phyloP scores from a whole-genome alignment of 1,284 basidiomycete species.

The Melampsora americana region DNA sequence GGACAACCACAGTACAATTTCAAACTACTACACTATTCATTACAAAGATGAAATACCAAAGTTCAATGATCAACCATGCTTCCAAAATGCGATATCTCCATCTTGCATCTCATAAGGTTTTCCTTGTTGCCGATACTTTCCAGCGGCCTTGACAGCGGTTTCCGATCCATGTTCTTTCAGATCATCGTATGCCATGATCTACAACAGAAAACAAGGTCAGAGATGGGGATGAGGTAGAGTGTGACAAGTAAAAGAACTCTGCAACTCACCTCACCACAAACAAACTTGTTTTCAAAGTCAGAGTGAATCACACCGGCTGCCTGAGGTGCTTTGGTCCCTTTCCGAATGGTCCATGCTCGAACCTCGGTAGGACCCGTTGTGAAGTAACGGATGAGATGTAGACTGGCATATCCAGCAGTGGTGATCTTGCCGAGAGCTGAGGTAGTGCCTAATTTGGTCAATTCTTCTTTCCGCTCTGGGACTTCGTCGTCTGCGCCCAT shows the following conservation, averaged over 20 bases:
- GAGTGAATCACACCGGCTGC: slow-evolving; percentile 98
- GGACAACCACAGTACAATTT: slow-evolving; percentile 1
- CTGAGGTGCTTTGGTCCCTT: slow-evolving; percentile 89
- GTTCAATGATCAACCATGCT: slow-evolving; percentile 24
- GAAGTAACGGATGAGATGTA: slow-evolving; percentile 92
- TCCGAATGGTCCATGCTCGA: slow-evolving; percentile 94
- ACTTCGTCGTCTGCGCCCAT: slow-evolving; percentile 56
- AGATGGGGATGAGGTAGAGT: neutral
- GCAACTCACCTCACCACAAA: slow-evolving; percentile 75
- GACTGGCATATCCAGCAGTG: slow-evolving; percentile 77
- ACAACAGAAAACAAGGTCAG: neutral
- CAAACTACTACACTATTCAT: slow-evolving; percentile 1
- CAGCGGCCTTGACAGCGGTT: slow-evolving; percentile 84
- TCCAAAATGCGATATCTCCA: slow-evolving; percentile 52
- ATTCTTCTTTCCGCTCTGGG: slow-evolving; percentile 65
- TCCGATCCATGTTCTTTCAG: slow-evolving; percentile 89
- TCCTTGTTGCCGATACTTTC: slow-evolving; percentile 92
- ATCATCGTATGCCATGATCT: slow-evolving; percentile 86
- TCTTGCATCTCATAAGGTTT: slow-evolving; percentile 76
- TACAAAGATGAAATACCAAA: slow-evolving; percentile 3
- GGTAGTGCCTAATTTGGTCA: slow-evolving; percentile 67
- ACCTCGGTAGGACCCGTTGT: slow-evolving; percentile 81
- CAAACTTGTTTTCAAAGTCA: slow-evolving; percentile 96
- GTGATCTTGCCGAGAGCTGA: slow-evolving; percentile 86
- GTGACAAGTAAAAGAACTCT: too few species aligned